Percentiles rank a stretch among this genome's conserved stretches.
Evolutionary conservation across 805 yeast genomes (phyloP).

Genomic region (Candida insectalens): DNA sequence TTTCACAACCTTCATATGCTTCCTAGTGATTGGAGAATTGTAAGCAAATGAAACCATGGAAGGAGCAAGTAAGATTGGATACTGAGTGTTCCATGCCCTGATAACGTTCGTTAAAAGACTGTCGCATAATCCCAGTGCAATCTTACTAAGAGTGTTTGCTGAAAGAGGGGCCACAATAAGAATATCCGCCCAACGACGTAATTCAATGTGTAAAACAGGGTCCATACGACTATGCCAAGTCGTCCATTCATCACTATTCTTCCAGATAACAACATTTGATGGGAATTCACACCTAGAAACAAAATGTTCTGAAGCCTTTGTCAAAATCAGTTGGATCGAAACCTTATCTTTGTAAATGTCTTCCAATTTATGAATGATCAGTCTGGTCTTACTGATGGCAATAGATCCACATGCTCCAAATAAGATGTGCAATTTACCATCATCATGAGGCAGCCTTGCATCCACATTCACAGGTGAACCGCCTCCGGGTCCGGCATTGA

Average conservation of each 20-base stretch:
- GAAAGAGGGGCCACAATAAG: conserved; percentile 47
- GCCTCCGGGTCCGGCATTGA: conserved; percentile 3
- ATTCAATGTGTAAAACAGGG: conserved; percentile 51
- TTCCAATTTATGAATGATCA: conserved; percentile 40
- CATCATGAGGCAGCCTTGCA: conserved; percentile 37
- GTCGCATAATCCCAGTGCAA: conserved; percentile 48
- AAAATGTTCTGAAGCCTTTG: conserved; percentile 44
- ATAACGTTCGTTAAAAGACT: conserved; percentile 48
- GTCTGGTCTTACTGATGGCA: conserved; percentile 40
- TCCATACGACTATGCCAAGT: conserved; percentile 45
- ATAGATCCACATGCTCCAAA: conserved; percentile 53
- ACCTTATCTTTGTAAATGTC: conserved; percentile 45
- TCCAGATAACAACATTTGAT: conserved; percentile 41
- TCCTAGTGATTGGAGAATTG: conserved; percentile 43
- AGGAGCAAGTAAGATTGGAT: conserved; percentile 49
- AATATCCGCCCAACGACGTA: conserved; percentile 54
- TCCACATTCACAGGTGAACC: conserved; percentile 14
- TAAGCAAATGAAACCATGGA: conserved; percentile 55
- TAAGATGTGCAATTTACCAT: conserved; percentile 45
- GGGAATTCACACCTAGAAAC: conserved; percentile 37
- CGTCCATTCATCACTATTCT: conserved; percentile 50
- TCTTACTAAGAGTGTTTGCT: conserved; percentile 48
- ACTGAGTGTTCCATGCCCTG: conserved; percentile 52
- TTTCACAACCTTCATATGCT: conserved; percentile 41
- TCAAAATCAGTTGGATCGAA: conserved; percentile 43